phyloP scores from a whole-genome alignment of 2,329 filamentous ascomycete genomes.

The Calonectria pteridis region DNA sequence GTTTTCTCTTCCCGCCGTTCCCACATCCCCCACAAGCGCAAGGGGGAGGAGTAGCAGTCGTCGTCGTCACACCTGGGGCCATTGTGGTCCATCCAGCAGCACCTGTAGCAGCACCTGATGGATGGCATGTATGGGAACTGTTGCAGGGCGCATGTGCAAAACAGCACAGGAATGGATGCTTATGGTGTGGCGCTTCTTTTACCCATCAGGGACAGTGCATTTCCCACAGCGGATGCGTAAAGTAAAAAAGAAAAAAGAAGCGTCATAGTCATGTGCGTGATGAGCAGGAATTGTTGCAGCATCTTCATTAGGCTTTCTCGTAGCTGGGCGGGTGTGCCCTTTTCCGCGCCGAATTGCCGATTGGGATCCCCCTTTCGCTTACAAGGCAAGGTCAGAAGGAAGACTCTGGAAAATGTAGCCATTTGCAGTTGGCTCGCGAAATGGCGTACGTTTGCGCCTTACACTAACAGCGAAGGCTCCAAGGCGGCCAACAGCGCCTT shows the following conservation, averaged over 20 bases:
- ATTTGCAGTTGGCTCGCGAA: neutral
- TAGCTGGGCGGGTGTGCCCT: neutral
- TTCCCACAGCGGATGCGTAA: constrained; percentile 3
- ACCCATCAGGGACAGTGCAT: neutral
- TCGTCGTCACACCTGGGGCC: neutral
- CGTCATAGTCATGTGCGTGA: constrained; percentile 16
- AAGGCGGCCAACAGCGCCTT: neutral
- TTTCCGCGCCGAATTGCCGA: constrained; percentile 20
- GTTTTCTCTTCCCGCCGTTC: neutral
- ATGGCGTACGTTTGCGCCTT: neutral
- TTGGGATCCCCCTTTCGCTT: neutral
- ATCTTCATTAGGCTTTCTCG: neutral
- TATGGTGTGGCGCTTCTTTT: constrained; percentile 11
- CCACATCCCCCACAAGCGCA: neutral
- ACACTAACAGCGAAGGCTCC: neutral
- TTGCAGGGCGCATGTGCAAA: constrained; percentile 17
- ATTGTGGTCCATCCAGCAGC: neutral
- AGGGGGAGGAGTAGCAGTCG: too few relatives aligned
- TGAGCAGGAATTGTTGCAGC: constrained; percentile 12
- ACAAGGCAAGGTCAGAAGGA: neutral
- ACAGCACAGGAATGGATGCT: constrained; percentile 5
- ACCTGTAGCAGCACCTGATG: neutral
- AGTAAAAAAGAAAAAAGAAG: neutral
- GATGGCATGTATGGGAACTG: neutral
- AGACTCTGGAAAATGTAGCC: neutral